Base-by-base conservation (phyloP, 306 rosid species). In the Vigna unguiculata region DNA sequence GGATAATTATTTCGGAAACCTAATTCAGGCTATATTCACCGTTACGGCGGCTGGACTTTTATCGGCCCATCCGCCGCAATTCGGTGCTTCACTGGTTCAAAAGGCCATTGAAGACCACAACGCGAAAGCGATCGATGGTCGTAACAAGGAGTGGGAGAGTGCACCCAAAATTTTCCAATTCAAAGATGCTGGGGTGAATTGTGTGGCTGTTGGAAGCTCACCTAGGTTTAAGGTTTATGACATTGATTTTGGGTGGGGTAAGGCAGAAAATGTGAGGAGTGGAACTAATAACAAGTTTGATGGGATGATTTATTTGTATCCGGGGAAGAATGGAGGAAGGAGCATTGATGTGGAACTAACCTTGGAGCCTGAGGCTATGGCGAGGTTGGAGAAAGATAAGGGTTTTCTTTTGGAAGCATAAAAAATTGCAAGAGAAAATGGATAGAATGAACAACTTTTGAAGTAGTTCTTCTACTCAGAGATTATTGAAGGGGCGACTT, bases 191-290 rank as follows among this genome's bases (percentile, higher is more conserved):
- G 99, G 99, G n/a, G 83, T 87, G 70, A 95, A 95, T 82, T 88
- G 96, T 71, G 99, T 95, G 83, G 96, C 97, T 0, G 90, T 92
- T 1, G 99, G 99, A 53, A 95, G 99, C 86, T 92, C 99, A 38
- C 99, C 99, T 12, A 84, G 99, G 88, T 95, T 95, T 55, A 91
- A 83, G 85, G 97, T 95, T 24, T 95, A 95, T 74, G 96, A 90
- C 22, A 93, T 95, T 59, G 97, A 92, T 78, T 95, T 92, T 80
- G 99, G 99, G 51, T 95, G 86, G 85, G 99, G 96, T 7, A 81
- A 84, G 60, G 96, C 99, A 7, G 97, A 89, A 81, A 84, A 74
- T 25, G 99, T 95, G 85, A 88, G 97, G 32, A 92, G 99, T 80
- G 99, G 99, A 1, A 81, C 91, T 7, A 95, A 95, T 36, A 95